phyloP scores from a whole-genome alignment of 495 filamentous ascomycete genomes.

The Penicillium taxi region DNA sequence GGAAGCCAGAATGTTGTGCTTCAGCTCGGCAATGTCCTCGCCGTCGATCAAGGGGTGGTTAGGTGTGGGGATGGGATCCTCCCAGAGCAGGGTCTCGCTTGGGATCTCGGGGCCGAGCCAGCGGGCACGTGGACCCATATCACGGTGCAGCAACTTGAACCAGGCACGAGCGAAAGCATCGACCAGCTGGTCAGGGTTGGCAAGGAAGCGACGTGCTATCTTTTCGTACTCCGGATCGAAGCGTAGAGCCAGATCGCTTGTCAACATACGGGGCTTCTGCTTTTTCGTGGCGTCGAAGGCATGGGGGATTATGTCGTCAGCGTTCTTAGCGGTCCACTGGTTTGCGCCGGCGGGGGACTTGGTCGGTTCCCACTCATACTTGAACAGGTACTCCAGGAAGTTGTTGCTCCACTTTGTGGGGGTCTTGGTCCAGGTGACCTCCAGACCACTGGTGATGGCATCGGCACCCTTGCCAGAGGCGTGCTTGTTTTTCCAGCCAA shows the following conservation, averaged over 20 bases:
- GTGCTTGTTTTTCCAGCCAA: constrained; percentile 58
- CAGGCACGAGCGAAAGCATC: constrained; percentile 61
- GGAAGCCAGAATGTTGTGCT: constrained; percentile 54
- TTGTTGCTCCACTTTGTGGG: constrained; percentile 61
- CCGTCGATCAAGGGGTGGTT: constrained; percentile 49
- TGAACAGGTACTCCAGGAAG: constrained; percentile 65
- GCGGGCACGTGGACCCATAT: constrained; percentile 58
- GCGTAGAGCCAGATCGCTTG: constrained; percentile 61
- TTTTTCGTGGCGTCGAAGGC: constrained; percentile 56
- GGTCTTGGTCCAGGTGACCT: constrained; percentile 66
- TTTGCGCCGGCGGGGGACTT: constrained; percentile 66
- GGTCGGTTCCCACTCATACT: constrained; percentile 66
- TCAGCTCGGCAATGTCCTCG: constrained; percentile 51
- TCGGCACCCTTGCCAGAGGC: constrained; percentile 53
- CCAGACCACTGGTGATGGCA: constrained; percentile 63
- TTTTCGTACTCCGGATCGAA: constrained; percentile 64
- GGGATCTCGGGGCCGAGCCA: constrained; percentile 66
- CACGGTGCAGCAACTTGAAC: constrained; percentile 73
- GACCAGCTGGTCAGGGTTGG: constrained; percentile 54
- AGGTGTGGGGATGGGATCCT: constrained; percentile 53
- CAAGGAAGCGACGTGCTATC: constrained; percentile 58
- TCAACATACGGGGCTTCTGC: constrained; percentile 60
- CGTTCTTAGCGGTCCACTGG: constrained; percentile 64
- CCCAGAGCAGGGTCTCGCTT: constrained; percentile 53
- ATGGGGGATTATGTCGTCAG: constrained; percentile 57